A percentile compares a stretch with the other conserved stretches of the same genome.
Evolutionary conservation across 2,329 filamentous ascomycete genomes (phyloP).

Genomic region (Chaetoscypha palmicola): DNA sequence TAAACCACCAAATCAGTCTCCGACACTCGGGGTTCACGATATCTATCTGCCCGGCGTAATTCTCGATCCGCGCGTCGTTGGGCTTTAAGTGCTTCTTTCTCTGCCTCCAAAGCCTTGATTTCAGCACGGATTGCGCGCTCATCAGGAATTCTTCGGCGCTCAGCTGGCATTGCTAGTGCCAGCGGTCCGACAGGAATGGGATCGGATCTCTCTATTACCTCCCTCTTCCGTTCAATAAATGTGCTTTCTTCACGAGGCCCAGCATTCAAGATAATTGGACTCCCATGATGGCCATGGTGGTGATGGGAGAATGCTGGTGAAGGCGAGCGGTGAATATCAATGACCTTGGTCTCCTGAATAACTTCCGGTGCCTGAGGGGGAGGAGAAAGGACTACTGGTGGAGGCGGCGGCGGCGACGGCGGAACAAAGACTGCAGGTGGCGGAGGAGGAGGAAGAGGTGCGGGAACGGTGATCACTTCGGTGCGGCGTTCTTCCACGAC

Average conservation of each 20-base stretch:
- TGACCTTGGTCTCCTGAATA: constrained; percentile 39
- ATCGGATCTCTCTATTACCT: constrained; percentile 25
- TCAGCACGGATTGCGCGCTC: constrained; percentile 62
- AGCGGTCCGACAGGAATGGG: constrained; percentile 34
- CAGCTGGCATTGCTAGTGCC: constrained; percentile 35
- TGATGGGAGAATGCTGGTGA: constrained; percentile 15
- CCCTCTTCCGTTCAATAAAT: constrained; percentile 18
- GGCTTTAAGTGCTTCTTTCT: constrained; percentile 50
- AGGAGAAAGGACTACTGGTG: constrained; percentile 24
- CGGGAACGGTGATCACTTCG: constrained; percentile 35
- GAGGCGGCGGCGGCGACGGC: constrained; percentile 16
- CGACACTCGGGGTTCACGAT: constrained; percentile 50
- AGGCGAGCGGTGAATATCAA: constrained; percentile 25
- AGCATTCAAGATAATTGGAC: constrained; percentile 37
- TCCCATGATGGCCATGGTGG: constrained; percentile 31
- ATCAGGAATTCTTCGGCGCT: constrained; percentile 28
- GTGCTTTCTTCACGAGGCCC: constrained; percentile 25
- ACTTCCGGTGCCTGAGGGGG: constrained; percentile 32
- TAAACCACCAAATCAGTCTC: constrained; percentile 59
- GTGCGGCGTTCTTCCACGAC: constrained; percentile 42
- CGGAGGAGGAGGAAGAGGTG: constrained; percentile 21
- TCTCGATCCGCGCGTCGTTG: constrained; percentile 45
- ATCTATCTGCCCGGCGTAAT: constrained; percentile 40
- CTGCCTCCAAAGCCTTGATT: constrained; percentile 63
- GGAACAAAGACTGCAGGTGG: constrained; percentile 1